phyloP scores from a whole-genome alignment of 352 stramenopile genomes.

The Blastocystis sp. region DNA sequence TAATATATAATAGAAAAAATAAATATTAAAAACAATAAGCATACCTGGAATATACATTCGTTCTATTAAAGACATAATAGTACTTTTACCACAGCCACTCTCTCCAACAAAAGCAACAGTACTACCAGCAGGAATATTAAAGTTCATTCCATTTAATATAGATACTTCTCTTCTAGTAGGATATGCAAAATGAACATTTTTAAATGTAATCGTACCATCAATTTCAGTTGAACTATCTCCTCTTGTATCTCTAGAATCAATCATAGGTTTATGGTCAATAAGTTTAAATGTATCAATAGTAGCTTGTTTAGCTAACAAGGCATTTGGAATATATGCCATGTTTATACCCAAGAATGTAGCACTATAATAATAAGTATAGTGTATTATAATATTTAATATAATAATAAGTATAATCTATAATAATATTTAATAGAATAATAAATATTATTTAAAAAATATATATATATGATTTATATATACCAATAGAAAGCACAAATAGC shows the following conservation, averaged over 20 bases:
- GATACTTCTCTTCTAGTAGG: conserved; percentile 52
- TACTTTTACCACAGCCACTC: conserved; percentile 62
- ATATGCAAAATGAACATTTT: conserved; percentile 70
- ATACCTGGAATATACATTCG: conserved; percentile 43
- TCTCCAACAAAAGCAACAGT: conserved; percentile 63
- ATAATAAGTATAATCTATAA: no score
- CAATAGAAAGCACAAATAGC: no score
- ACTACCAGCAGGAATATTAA: conserved; percentile 51
- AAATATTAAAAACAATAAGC: conserved; percentile 9
- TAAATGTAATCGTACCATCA: conserved; percentile 51
- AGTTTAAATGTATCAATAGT: conserved; percentile 7
- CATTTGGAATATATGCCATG: conserved; percentile 20
- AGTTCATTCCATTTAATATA: conserved; percentile 57
- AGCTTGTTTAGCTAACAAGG: conserved; percentile 4
- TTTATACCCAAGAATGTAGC: conserved; percentile 20
- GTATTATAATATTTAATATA: no score
- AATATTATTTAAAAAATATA: no score
- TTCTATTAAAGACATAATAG: conserved; percentile 56
- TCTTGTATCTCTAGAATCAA: neutral
- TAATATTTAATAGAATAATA: no score
- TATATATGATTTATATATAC: no score
- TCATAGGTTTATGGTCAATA: conserved; percentile 4
- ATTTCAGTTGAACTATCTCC: conserved; percentile 1
- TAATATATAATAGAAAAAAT: neutral
- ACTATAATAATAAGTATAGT: no score